Conservation (phyloP, 305 asterid genomes). For the Solanum aculeatissimum region DNA sequence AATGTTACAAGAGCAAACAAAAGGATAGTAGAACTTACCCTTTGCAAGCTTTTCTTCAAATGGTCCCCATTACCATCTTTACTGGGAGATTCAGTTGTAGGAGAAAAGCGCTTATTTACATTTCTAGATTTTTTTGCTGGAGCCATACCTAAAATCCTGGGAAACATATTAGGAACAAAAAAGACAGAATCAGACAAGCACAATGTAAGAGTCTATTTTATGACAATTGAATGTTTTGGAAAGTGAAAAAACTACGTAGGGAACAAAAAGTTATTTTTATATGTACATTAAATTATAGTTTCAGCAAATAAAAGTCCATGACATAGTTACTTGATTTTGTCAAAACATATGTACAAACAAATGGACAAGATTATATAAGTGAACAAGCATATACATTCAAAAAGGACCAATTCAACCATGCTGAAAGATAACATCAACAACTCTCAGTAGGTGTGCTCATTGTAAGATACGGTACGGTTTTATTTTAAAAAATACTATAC, state of each 20-base stretch:
- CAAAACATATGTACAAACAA: not conserved
- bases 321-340: not conserved
- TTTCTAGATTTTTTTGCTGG: constrained; percentile 65
- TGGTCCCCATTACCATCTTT: constrained; percentile 39
- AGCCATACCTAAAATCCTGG: constrained; percentile 36
- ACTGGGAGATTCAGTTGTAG: constrained; percentile 48
- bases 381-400: not conserved
- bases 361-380: not conserved
- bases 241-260: not conserved
- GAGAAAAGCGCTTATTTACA: constrained; percentile 40
- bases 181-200: not conserved
- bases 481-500: not conserved
- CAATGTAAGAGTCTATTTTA: not conserved
- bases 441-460: not conserved
- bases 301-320: not conserved
- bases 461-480: not conserved
- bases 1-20: not conserved
- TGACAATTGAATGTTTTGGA: not conserved
- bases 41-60: constrained; percentile 36
- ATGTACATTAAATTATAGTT: not conserved
- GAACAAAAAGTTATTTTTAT: not conserved
- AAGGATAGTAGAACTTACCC: constrained; percentile 44
- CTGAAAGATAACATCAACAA: not conserved
- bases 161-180: not conserved
- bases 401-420: not conserved